phyloP scores from a whole-genome alignment of 2,329 filamentous ascomycete genomes.

The Dactylellina drechsleri region DNA sequence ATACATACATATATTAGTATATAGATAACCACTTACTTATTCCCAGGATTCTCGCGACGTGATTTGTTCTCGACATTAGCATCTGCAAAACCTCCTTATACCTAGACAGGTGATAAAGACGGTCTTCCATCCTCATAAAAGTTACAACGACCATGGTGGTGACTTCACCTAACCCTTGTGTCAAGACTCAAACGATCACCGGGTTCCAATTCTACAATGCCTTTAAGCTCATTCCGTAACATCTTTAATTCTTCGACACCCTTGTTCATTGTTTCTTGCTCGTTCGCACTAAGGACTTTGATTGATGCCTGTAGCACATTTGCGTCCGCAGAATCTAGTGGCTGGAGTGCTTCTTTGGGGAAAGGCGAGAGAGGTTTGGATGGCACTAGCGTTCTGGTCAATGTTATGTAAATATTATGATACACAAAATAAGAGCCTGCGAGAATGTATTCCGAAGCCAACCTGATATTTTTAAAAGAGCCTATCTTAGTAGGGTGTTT shows the following conservation, averaged over 20 bases:
- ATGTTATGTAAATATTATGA: constrained; percentile 40
- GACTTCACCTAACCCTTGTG: constrained; percentile 56
- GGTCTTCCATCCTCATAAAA: too few species aligned
- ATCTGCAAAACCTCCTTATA: too few species aligned
- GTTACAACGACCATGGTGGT: too few species aligned
- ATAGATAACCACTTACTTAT: not conserved
- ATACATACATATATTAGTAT: not conserved
- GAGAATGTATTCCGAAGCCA: constrained; percentile 51
- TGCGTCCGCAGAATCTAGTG: constrained; percentile 56
- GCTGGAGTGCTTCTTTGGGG: constrained; percentile 39
- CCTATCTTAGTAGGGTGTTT: constrained; percentile 40
- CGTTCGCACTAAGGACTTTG: constrained; percentile 56
- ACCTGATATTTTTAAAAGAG: constrained; percentile 39
- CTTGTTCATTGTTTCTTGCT: constrained; percentile 57
- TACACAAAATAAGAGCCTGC: constrained; percentile 32
- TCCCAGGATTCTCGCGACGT: too few species aligned
- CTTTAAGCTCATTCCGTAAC: constrained; percentile 56
- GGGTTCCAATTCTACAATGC: constrained; percentile 57
- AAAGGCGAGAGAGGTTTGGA: constrained; percentile 50
- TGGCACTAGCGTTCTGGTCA: constrained; percentile 28
- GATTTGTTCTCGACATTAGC: too few species aligned
- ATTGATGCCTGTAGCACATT: constrained; percentile 57
- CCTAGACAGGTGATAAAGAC: too few species aligned
- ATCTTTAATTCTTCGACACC: constrained; percentile 56
- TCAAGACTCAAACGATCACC: constrained; percentile 58